phyloP scores from a whole-genome alignment of 495 filamentous ascomycete genomes.

The Hyaloscypha variabilis region DNA sequence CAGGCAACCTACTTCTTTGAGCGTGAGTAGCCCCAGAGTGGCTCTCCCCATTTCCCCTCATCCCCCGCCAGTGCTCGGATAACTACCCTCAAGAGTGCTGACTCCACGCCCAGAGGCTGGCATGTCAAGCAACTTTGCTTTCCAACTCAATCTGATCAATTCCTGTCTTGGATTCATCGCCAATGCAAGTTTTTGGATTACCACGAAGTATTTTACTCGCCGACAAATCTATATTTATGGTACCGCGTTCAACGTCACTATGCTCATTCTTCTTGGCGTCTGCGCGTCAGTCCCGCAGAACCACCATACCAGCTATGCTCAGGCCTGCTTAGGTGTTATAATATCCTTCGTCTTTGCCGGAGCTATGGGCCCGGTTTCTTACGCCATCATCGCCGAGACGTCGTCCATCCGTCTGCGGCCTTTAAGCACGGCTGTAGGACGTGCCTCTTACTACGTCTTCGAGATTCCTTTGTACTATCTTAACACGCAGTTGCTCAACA shows the following conservation, averaged over 20 bases:
- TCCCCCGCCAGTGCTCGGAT: too few species aligned
- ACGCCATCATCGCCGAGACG: constrained; percentile 61
- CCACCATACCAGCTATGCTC: constrained; percentile 42
- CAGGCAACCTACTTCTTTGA: constrained; percentile 68
- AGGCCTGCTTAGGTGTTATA: constrained; percentile 59
- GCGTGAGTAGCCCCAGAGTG: constrained; percentile 36
- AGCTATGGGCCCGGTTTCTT: constrained; percentile 55
- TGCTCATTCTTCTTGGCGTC: constrained; percentile 42
- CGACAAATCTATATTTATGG: constrained; percentile 31
- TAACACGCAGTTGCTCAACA: constrained; percentile 51
- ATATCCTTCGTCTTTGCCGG: constrained; percentile 57
- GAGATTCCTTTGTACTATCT: constrained; percentile 47
- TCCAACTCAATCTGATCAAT: constrained; percentile 43
- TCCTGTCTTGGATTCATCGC: constrained; percentile 32
- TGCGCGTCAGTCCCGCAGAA: constrained; percentile 54
- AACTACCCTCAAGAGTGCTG: background rate
- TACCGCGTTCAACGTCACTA: constrained; percentile 9
- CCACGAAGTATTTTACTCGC: constrained; percentile 24
- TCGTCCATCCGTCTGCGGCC: constrained; percentile 56
- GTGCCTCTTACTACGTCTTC: constrained; percentile 55
- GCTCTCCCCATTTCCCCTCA: too few species aligned
- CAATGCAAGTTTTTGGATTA: constrained; percentile 43
- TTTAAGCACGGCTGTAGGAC: constrained; percentile 57
- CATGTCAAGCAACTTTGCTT: constrained; percentile 46
- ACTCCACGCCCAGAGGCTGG: constrained; percentile 45